Evolutionary conservation across 2,329 filamentous ascomycete genomes (phyloP).

Genomic region (Aspergillus uvarum): DNA sequence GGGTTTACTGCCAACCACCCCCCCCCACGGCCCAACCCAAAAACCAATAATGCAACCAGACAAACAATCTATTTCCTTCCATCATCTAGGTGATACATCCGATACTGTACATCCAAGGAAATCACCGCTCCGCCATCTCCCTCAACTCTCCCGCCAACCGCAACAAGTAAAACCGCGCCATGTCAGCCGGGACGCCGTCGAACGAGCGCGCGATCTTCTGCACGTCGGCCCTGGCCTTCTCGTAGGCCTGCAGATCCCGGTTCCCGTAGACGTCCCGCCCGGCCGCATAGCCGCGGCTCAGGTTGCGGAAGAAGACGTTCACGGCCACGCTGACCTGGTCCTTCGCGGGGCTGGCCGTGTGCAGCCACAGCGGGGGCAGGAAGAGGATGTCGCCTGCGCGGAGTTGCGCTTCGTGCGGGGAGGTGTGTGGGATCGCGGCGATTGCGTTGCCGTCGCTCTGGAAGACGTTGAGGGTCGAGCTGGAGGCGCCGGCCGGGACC

Average conservation of each 20-base stretch:
- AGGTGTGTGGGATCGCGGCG: slow-evolving; percentile 61
- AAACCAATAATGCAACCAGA: no score
- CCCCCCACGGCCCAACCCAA: no score
- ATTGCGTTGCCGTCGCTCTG: slow-evolving; percentile 39
- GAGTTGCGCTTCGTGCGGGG: slow-evolving; percentile 66
- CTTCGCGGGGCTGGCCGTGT: slow-evolving; percentile 55
- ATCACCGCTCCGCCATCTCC: slow-evolving; percentile 21
- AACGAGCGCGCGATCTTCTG: slow-evolving; percentile 56
- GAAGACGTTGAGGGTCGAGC: slow-evolving; percentile 74
- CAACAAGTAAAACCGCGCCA: slow-evolving; percentile 72
- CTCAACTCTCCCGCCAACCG: slow-evolving; percentile 69
- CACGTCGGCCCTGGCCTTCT: slow-evolving; percentile 73
- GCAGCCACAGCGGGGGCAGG: slow-evolving; percentile 80
- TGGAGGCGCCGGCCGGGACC: slow-evolving; percentile 75
- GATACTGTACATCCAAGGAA: no score
- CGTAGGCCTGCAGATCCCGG: slow-evolving; percentile 78
- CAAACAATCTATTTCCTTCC: no score
- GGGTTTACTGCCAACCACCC: no score
- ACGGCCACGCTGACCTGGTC: slow-evolving; percentile 68
- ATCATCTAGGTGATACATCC: no score
- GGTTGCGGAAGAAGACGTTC: slow-evolving; percentile 83
- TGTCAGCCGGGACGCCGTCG: slow-evolving; percentile 60
- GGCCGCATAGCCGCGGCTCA: slow-evolving; percentile 65
- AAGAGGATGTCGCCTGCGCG: slow-evolving; percentile 74
- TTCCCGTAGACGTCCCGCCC: slow-evolving; percentile 88